Base-by-base conservation (phyloP, 805 yeast species). In the Phaffomyces opuntiae region DNA sequence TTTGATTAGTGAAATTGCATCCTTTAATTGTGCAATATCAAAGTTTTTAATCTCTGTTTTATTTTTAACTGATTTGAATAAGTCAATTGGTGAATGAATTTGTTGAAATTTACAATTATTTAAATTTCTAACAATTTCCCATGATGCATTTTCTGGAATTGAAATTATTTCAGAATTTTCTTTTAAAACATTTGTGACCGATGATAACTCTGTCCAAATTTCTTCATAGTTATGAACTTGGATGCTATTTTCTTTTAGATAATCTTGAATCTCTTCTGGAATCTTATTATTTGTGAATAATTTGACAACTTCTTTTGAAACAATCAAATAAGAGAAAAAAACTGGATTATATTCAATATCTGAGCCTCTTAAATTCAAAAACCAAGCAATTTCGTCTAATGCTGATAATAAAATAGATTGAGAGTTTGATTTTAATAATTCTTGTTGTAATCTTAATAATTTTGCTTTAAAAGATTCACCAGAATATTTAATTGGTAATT, bases 301-400 rank as follows among this genome's bases (percentile, higher is more conserved):
- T 5, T 60, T 56, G 3, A 80, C 75, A 3, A 57, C 53, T 3
- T 66, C 66, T 12, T 58, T 67, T 16, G 75, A 66, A 29, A 82
- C 69, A 11, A 82, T 62, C 40, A 74, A 56, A 50, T 77, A 77
- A 9, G 90, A 71, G 64, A 80, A 88, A 61, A 91, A 93, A 2
- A 89, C 91, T 0, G 98, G 97, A 57, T 83, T 83, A 60, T 75
- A 91, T 5, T 81, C 82, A 48, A 91, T 82, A 61, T 91, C 98
- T 21, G 74, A 76, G 6, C 90, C 87, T 52, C 99, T 78, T 46
- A 91, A 66, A 59, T 91, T 91, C 59, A 89, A 75, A 38, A 89
- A 66, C 96, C 96, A 90, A 8, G 96, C 93, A 50, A 89, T 78
- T 54, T 90, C 96, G 66, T 91, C 97, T 43, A 90, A 65, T 1